Base-by-base conservation (phyloP, 2,329 filamentous ascomycete species). In the Apiospora aurea region DNA sequence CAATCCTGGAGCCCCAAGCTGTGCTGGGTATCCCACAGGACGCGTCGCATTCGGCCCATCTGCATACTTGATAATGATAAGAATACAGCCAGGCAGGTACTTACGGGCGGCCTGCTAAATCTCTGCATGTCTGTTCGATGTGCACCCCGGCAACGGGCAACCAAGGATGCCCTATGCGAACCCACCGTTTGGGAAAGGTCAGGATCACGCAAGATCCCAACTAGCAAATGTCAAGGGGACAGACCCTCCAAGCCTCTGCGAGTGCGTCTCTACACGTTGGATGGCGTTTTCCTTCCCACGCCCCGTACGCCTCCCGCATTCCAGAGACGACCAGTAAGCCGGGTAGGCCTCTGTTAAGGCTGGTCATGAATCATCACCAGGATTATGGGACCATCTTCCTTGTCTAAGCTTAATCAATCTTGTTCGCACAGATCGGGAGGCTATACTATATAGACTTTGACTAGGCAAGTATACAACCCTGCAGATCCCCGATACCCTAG, bases 201-300 rank as follows among this genome's bases (percentile, higher is more conserved):
- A 34, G 18, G 69, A 72, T 72, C 71, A 72, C 71, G 71, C 69
- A 72, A 72, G 71, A 72, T 57, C 41, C 44, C 71, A 53, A 38
- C 57, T 64, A 70, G 44, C 26, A 72, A 49, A 57, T 69, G 68
- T 72, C 38, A 72, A 67, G 57, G n/a, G 51, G 44, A 47, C 41
- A 44, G 51, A 44, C 26, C 57, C 53, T n/a, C n/a, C n/a, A n/a
- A n/a, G n/a, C n/a, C n/a, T 64, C 38, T 64, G 53, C 26, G 16
- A 21, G 16, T 4, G 13, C 10, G 21, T 6, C n/a, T 7, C 47
- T 24, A 51, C 26, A 7, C 7, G 46, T 21, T 21, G 46, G 49
- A 64, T 64, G 57, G 67, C 67, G 18, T 68, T 68, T 47, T 18
- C 46, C 57, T 41, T 64, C 57, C 41, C 41, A 43, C 41, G 41